Evolutionary conservation across 805 yeast species (phyloP), one percentile per base, ranked within the genome.

Genomic region (Lachancea cidri): DNA sequence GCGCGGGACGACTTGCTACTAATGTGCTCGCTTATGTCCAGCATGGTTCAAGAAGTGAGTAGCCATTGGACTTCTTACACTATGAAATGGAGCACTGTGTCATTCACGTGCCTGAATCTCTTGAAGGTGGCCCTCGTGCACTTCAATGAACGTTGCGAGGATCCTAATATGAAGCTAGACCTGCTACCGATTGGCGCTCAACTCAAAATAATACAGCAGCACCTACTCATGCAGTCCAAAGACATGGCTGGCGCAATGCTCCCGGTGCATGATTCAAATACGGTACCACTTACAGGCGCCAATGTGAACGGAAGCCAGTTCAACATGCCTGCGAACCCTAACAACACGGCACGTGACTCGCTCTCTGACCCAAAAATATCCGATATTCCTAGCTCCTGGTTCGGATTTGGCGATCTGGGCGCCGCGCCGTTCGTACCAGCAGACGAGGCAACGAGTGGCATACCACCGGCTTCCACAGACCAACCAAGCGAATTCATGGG

Each of bases 1-100:
- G 20, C 38, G 4, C 34, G 29, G 9, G 43, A 40, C 16, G 43
- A 40, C 29, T 20, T 40, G 39, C 18, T 19, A n/a, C 39, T 40
- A 16, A 25, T 40, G 27, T 17, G 22, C 17, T 24, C 20, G n/a
- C n/a, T 37, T 11, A 30, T 33, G 8, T 6, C 22, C 4, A 7
- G 18, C 15, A 8, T 35, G 32, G 24, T 17, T 17, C 18, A 20
- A 9, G 16, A 19, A 3, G 35, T 35, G 5, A 29, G 33, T 11
- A 15, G 11, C 6, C 34, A 40, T 17, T 24, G 32, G 24, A 40
- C 31, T n/a, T 11, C 14, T 2, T 29, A 19, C 30, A 17, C 35
- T 11, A 27, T 40, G 39, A 40, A 40, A 19, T 40, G 43, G 38
- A 35, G 38, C 18, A 20, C 22, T 2, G 17, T 40, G 13, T 25